Conservation (phyloP, 1,139 yeast species). For the Geotrichum phurueaensis region DNA sequence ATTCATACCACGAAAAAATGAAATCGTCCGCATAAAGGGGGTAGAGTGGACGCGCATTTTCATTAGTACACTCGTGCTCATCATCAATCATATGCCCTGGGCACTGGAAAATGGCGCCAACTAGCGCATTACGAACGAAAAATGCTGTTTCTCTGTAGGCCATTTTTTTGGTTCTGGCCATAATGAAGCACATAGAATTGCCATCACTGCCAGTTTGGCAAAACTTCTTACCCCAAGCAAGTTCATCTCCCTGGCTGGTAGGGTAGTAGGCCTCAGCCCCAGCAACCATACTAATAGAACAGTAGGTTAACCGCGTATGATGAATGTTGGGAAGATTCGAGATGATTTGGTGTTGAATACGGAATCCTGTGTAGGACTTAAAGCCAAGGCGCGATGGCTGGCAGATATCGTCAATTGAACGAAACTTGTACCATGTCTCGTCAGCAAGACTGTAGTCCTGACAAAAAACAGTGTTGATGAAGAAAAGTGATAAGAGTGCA, state of each 20-base stretch:
- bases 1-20: constrained; percentile 20
- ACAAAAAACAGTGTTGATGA: not conserved
- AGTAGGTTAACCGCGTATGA: constrained; percentile 23
- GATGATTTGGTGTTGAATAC: constrained; percentile 27
- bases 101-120: constrained; percentile 60
- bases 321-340: constrained; percentile 17
- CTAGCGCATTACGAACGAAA: constrained; percentile 52
- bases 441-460: constrained; percentile 3
- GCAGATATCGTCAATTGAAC: constrained; percentile 16
- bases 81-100: constrained; percentile 31
- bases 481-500: not conserved
- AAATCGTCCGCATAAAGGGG: constrained; percentile 25
- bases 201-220: constrained; percentile 21
- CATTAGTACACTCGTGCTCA: constrained; percentile 22
- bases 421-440: constrained; percentile 2
- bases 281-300: constrained; percentile 18
- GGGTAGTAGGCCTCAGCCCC: constrained; percentile 27
- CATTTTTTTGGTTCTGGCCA: constrained; percentile 54
- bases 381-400: constrained; percentile 22
- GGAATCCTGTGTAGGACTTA: constrained; percentile 25
- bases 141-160: constrained; percentile 43
- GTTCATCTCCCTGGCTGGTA: constrained; percentile 18
- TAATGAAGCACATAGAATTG: constrained; percentile 42
- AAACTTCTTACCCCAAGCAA: constrained; percentile 26
- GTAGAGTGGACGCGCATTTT: constrained; percentile 23